These are phyloP conservation scores for Delonix regia DNA, from an alignment of 306 rosid genomes.

Conservation along the genomic window DNA sequence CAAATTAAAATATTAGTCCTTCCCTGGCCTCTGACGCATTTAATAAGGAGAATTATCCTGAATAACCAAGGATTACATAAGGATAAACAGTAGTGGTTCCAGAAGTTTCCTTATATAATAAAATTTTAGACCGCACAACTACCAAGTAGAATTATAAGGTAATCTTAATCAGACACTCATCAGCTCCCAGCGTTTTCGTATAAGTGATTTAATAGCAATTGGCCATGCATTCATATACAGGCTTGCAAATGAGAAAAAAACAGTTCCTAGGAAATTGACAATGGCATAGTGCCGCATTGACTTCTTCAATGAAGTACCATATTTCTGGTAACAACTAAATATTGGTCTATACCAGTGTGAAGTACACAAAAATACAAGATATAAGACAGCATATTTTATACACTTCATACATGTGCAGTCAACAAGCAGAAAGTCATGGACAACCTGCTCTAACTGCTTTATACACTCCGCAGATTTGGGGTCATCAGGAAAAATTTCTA, in stretches of 20 bases:
- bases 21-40: neutral
- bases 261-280: slow-evolving; percentile 10
- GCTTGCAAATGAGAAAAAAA: neutral
- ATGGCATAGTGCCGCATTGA: slow-evolving; percentile 9
- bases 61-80: slow-evolving; percentile 15
- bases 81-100: neutral
- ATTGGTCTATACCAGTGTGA: neutral
- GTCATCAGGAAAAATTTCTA: slow-evolving; percentile 80
- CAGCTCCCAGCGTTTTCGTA: neutral
- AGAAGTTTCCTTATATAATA: slow-evolving; percentile 22
- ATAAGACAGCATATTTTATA: neutral
- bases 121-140: slow-evolving; percentile 27
- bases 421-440: slow-evolving; percentile 17
- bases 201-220: neutral
- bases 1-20: neutral
- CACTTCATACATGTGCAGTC: neutral
- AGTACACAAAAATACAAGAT: neutral
- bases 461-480: slow-evolving; percentile 90
- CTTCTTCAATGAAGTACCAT: neutral
- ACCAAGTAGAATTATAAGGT: slow-evolving; percentile 3
- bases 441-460: slow-evolving; percentile 95
- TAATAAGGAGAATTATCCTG: neutral
- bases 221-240: slow-evolving; percentile 8
- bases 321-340: neutral
- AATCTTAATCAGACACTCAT: neutral